Evolutionary conservation across 768 basidiomycete genomes (phyloP), one percentile per base, ranked within the genome.

Genomic region (Ramaria rubella): DNA sequence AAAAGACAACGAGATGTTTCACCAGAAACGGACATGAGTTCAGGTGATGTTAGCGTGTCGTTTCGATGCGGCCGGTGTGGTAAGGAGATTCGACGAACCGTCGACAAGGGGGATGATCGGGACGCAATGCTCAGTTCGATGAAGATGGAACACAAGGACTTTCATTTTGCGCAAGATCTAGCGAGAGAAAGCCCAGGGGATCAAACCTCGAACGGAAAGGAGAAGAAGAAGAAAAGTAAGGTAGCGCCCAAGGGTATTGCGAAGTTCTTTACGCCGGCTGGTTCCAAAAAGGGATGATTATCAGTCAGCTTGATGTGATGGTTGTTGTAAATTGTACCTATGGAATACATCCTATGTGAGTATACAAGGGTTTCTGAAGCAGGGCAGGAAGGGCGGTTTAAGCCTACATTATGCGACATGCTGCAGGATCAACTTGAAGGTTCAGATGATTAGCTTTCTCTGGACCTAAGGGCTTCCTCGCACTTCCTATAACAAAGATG

Each of bases 81-180:
- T 42, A 21, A 14, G 49, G 30, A 2, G 21, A 57, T 12, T 50
- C 52, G 44, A 36, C 49, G 26, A 26, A 58, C 12, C 53, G 44
- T 15, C 21, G 31, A 29, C 42, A 21, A 61, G 5, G 40, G 21
- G 23, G 36, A 33, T 2, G 54, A 58, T 2, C 55, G 57, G 30
- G 53, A 38, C 26, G 52, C 29, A 2, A 62, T 50, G 17, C 49
- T 72, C 46, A 42, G 44, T 14, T 58, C 46, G 40, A 60, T 68
- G n/a, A 66, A 65, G 53, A 66, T 61, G 34, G 94, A 96, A 65
- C 94, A 97, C 63, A 78, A 81, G 33, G 94, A 96, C 70, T 96
- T 82, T 68, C 94, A 97, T 68, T 83, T 92, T 62, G 94, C 94
- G 1, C 77, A 84, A 63, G 86, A 90, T 55, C 66, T 97, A 50